phyloP scores from a whole-genome alignment of 306 rosid genomes.

The Quercus alba region DNA sequence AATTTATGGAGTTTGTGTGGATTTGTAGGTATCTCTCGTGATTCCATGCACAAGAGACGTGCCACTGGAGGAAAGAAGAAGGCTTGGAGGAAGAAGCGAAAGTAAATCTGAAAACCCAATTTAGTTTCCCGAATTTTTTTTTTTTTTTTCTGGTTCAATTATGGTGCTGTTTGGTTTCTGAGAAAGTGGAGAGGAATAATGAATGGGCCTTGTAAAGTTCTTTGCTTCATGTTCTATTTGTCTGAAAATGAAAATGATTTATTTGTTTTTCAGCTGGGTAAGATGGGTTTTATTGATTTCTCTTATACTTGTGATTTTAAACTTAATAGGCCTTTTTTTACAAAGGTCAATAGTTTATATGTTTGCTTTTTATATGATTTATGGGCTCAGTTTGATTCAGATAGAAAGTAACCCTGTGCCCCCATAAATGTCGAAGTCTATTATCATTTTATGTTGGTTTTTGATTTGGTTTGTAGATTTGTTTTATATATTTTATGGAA shows the following conservation, averaged over 20 bases:
- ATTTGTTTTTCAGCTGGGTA: background rate
- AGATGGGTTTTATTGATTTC: background rate
- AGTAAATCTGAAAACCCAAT: conserved; percentile 22
- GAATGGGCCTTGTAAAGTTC: no score
- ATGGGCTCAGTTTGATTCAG: background rate
- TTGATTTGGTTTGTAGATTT: background rate
- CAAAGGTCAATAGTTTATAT: background rate
- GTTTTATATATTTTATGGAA: background rate
- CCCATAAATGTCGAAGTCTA: background rate
- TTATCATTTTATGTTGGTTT: background rate
- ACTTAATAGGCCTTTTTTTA: background rate
- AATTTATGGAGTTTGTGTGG: background rate
- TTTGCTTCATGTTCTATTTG: background rate
- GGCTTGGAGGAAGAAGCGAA: conserved; percentile 72
- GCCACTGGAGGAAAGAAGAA: conserved; percentile 74
- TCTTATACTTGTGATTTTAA: background rate
- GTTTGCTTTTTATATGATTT: background rate
- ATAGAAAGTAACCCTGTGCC: background rate
- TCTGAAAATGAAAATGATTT: background rate
- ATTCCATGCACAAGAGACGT: conserved; percentile 71
- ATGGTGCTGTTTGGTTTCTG: background rate
- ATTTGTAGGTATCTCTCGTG: conserved; percentile 54
- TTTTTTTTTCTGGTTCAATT: background rate
- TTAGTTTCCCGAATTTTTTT: background rate
- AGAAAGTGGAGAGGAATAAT: background rate